phyloP scores from a whole-genome alignment of 2,329 filamentous ascomycete genomes.

The Clarireedia paspali region DNA sequence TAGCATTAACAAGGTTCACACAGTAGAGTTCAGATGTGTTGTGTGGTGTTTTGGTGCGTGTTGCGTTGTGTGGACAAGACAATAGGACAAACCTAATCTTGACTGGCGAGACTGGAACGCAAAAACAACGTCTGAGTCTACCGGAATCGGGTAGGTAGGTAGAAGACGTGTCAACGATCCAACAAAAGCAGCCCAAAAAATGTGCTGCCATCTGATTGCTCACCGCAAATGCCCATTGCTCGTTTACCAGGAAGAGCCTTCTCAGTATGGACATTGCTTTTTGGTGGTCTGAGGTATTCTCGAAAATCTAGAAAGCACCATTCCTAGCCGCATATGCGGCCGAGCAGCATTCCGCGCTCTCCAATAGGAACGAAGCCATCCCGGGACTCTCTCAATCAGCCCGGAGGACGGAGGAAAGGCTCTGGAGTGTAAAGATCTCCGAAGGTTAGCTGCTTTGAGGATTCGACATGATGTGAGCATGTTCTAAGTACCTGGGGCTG shows the following conservation, averaged over 20 bases:
- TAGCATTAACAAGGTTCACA: neutral
- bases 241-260: neutral
- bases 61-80: neutral
- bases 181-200: neutral
- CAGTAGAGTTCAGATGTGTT: neutral
- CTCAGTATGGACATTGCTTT: slow-evolving; percentile 4
- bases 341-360: neutral
- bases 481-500: neutral
- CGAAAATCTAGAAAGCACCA: slow-evolving; percentile 1
- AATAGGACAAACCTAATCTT: neutral
- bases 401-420: neutral
- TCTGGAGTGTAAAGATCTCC: slow-evolving; percentile 2
- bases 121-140: neutral
- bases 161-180: neutral
- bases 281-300: neutral
- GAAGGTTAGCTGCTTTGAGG: neutral
- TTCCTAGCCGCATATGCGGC: slow-evolving; percentile 4
- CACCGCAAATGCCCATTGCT: neutral
- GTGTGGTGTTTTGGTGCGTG: neutral
- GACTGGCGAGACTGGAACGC: neutral
- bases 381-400: neutral
- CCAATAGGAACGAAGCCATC: slow-evolving; percentile 7
- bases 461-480: neutral
- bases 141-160: too few relatives aligned
- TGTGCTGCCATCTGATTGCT: slow-evolving; percentile 5